Conservation (phyloP, 371 early-diverging fungal genomes). For the Syncephalastrum sp. region DNA sequence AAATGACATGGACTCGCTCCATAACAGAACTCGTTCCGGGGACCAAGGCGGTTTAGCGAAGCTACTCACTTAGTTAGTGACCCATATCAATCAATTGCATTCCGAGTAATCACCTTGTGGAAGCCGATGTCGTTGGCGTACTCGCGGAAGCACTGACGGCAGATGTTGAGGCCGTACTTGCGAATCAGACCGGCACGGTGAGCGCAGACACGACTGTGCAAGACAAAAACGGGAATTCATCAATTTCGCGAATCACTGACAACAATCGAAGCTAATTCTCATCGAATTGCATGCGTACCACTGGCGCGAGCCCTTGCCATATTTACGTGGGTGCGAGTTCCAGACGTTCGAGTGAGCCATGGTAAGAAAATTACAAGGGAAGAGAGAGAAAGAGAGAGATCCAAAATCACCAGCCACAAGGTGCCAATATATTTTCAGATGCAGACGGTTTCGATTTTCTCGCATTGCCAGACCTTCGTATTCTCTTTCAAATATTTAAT, state of each 20-base stretch:
- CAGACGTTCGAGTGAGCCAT: conserved; percentile 95
- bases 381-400: conserved; percentile 6
- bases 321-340: conserved; percentile 91
- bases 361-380: conserved; percentile 29
- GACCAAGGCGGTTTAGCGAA: no score
- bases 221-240: conserved; percentile 3
- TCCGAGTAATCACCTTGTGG: conserved; percentile 66
- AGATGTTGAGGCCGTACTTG: conserved; percentile 97
- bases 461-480: no score
- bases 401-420: no score
- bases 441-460: no score
- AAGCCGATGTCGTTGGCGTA: conserved; percentile 98
- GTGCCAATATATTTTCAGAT: no score
- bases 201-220: conserved; percentile 87
- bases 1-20: no score
- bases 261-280: not conserved
- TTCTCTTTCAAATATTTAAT: no score
- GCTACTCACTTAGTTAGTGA: no score
- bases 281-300: conserved; percentile 60
- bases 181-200: conserved; percentile 99
- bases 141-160: conserved; percentile 99
- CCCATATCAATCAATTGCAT: no score
- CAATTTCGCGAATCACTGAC: not conserved
- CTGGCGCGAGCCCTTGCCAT: conserved; percentile 96
- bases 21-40: no score